Evolutionary conservation across 371 early-diverging fungal species (phyloP).

Genomic region (Mortierella sp.): DNA sequence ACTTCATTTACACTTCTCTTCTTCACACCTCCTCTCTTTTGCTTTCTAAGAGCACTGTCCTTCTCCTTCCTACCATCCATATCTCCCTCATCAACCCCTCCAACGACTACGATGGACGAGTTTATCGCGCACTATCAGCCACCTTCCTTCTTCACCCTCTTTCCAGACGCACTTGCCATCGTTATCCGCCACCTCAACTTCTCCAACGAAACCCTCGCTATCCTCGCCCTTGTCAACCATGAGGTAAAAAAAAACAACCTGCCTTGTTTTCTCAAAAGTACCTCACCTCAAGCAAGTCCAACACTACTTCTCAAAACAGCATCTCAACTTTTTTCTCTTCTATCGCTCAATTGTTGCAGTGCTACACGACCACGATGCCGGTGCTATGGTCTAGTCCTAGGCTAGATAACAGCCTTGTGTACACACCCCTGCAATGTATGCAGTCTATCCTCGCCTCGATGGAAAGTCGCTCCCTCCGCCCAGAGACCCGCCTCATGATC

Average conservation of each 20-base stretch:
- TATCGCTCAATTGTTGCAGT: constrained; percentile 7
- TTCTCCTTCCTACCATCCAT: not conserved
- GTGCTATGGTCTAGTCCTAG: constrained; percentile 32
- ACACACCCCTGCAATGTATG: constrained; percentile 47
- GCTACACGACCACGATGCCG: constrained; percentile 29
- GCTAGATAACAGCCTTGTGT: constrained; percentile 36
- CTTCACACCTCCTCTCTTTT: not conserved
- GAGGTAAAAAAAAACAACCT: no score
- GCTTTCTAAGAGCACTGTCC: not conserved
- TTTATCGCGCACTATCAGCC: constrained; percentile 6
- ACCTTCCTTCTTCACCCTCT: constrained; percentile 49
- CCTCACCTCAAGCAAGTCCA: not conserved
- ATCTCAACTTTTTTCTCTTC: not conserved
- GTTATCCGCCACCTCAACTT: constrained; percentile 16
- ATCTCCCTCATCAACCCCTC: not conserved
- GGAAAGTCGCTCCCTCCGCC: constrained; percentile 12
- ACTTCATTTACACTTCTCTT: not conserved
- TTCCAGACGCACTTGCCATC: constrained; percentile 44
- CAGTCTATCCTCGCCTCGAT: constrained; percentile 35
- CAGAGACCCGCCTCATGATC: constrained; percentile 26
- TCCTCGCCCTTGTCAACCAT: constrained; percentile 40
- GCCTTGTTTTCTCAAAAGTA: not conserved
- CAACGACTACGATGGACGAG: constrained; percentile 16
- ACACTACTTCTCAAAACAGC: not conserved
- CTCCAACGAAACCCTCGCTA: constrained; percentile 35